Conservation (phyloP, 768 basidiomycete genomes). For the Infundibulicybe gibba region DNA sequence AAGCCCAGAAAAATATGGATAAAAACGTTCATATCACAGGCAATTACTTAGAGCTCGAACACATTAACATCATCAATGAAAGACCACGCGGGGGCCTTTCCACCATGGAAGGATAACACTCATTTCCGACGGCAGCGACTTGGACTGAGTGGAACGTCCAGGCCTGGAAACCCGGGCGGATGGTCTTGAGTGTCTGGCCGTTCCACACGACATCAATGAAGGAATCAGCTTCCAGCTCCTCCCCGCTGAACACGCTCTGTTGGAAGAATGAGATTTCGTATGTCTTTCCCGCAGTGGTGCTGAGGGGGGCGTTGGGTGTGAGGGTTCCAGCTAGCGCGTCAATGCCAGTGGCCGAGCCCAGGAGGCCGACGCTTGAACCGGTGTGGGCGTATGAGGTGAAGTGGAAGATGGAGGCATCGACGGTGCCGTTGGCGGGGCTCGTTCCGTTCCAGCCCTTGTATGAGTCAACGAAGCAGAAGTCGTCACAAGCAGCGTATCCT, state of each 20-base stretch:
- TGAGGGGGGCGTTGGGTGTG: slow-evolving; percentile 22
- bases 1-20: too few relatives aligned
- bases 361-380: slow-evolving; percentile 33
- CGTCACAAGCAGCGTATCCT: slow-evolving; percentile 27
- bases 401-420: slow-evolving; percentile 43
- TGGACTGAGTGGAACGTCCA: slow-evolving; percentile 33
- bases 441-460: slow-evolving; percentile 37
- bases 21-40: too few relatives aligned
- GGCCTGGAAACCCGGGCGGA: slow-evolving; percentile 30
- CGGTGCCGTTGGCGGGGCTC: slow-evolving; percentile 26
- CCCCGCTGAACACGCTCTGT: slow-evolving; percentile 31
- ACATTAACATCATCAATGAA: slow-evolving; percentile 42
- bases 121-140: slow-evolving; percentile 23
- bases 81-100: slow-evolving; percentile 42
- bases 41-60: slow-evolving; percentile 3
- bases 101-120: slow-evolving; percentile 28
- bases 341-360: slow-evolving; percentile 37
- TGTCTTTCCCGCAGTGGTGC: slow-evolving; percentile 28
- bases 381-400: slow-evolving; percentile 35
- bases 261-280: slow-evolving; percentile 43
- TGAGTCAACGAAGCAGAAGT: slow-evolving; percentile 37
- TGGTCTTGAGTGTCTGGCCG: slow-evolving; percentile 24
- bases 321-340: slow-evolving; percentile 37
- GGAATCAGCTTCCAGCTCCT: slow-evolving; percentile 25
- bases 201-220: slow-evolving; percentile 44